Evolutionary conservation across 1,139 yeast species (phyloP), one percentile per base, ranked within the genome.

Genomic region (Wickerhamiella pararugosa): DNA sequence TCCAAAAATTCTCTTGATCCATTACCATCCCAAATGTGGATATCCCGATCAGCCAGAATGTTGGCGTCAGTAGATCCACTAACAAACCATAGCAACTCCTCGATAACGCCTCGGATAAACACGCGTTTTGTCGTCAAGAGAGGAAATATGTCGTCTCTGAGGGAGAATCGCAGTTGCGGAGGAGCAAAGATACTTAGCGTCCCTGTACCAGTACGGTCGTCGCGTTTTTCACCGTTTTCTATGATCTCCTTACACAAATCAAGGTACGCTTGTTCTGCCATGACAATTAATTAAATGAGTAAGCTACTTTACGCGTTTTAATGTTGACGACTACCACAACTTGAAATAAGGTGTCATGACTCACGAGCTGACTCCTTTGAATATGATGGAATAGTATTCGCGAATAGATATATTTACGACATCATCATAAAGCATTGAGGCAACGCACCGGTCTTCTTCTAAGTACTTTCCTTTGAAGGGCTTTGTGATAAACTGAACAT

Each of bases 171-270:
- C 46, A 90, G 67, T 57, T 87, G 97, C 7, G 97, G 96, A 34
- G 99, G 99, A 0, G 93, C 98, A 61, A 90, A 90, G 10, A 90
- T 53, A 32, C 94, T 78, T 49, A 65, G 68, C 1, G 98, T 92
- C 7, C 99, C 99, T 0, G 98, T 90, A 1, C 98, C 99, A 1
- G 99, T 90, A 57, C 99, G 70, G 58, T 90, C 99, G 5, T 92
- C 86, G 47, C 99, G 76, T 52, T 71, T 71, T 58, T 90, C 97
- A 32, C 98, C 98, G 50, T 80, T 75, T 4, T 71, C 67, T 29
- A 90, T 76, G 58, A 92, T 90, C 8, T 73, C 66, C 45, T 67
- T 63, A 59, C 97, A 84, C 40, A 90, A 71, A 51, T 83, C 87
- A 32, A 90, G 72, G 58, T 90, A 90, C 9, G 86, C 87, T 53